Percentiles rank a stretch among this genome's conserved stretches.
Evolutionary conservation across 2,329 filamentous ascomycete genomes (phyloP).

Genomic region (Claviceps spartinae): DNA sequence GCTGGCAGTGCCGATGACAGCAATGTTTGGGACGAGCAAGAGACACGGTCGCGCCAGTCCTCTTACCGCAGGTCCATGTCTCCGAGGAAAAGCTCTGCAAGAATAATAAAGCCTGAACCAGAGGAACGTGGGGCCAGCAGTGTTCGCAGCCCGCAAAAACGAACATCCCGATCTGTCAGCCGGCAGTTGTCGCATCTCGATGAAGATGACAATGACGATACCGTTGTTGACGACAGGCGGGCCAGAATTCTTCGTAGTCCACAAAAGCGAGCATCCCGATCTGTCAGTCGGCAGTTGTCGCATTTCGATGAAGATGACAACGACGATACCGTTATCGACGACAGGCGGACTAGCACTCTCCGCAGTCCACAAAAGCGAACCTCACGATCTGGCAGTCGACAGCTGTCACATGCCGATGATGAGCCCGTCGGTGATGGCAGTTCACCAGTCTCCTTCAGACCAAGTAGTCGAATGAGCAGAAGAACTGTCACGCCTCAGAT

Average conservation of each 20-base stretch:
- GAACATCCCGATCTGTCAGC: slow-evolving; percentile 39
- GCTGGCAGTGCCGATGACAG: slow-evolving; percentile 53
- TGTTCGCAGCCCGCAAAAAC: slow-evolving; percentile 37
- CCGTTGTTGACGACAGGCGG: background rate
- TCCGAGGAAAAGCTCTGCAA: slow-evolving; percentile 38
- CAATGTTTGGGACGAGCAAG: slow-evolving; percentile 47
- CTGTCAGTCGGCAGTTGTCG: slow-evolving; percentile 39
- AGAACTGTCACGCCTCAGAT: slow-evolving; percentile 38
- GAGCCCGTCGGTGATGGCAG: slow-evolving; percentile 18
- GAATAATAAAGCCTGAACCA: slow-evolving; percentile 41
- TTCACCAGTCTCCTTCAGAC: slow-evolving; percentile 23
- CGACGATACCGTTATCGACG: no score
- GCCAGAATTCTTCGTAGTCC: slow-evolving; percentile 29
- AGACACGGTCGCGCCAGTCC: slow-evolving; percentile 34
- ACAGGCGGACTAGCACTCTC: slow-evolving; percentile 16
- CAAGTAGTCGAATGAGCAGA: slow-evolving; percentile 33
- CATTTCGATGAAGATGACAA: slow-evolving; percentile 17
- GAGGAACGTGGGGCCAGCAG: slow-evolving; percentile 25
- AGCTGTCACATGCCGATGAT: background rate
- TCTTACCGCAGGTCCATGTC: slow-evolving; percentile 39
- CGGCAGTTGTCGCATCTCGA: slow-evolving; percentile 35
- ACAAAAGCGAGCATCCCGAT: slow-evolving; percentile 40
- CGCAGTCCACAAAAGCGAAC: slow-evolving; percentile 40
- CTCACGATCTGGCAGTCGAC: slow-evolving; percentile 37
- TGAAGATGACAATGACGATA: background rate